These are phyloP conservation scores for Dissophora ornata DNA, from an alignment of 192 early-diverging fungal species.

Conservation along the genomic window DNA sequence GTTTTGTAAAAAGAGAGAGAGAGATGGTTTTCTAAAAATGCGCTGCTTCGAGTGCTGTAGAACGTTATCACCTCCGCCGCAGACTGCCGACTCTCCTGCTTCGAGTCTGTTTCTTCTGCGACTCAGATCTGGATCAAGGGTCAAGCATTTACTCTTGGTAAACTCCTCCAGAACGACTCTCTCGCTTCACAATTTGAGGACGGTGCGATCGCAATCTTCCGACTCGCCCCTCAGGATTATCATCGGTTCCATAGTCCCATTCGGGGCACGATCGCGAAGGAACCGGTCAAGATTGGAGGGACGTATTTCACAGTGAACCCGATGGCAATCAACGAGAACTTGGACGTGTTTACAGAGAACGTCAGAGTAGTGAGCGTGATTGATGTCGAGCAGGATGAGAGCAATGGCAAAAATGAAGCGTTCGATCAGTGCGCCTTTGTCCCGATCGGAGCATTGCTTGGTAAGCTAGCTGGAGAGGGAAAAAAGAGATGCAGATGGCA, in stretches of 20 bases:
- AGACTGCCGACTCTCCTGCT: constrained; percentile 71
- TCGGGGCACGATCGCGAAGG: constrained; percentile 57
- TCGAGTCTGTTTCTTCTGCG: constrained; percentile 61
- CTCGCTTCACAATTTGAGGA: constrained; percentile 65
- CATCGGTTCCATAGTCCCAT: constrained; percentile 81
- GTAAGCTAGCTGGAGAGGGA: too few species aligned
- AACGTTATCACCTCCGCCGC: constrained; percentile 64
- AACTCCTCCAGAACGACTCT: constrained; percentile 62
- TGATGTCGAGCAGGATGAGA: constrained; percentile 36
- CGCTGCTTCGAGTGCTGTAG: too few species aligned
- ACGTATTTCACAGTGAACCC: constrained; percentile 82
- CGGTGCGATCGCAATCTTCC: constrained; percentile 72
- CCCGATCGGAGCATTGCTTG: constrained; percentile 72
- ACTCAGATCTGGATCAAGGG: constrained; percentile 82
- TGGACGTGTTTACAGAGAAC: constrained; percentile 83
- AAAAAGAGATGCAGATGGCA: too few species aligned
- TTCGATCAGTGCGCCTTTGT: constrained; percentile 70
- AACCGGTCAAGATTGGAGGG: constrained; percentile 63
- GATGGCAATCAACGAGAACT: constrained; percentile 70
- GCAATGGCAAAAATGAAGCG: constrained; percentile 11
- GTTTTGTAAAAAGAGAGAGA: too few species aligned
- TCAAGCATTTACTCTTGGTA: constrained; percentile 66
- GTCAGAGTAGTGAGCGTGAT: constrained; percentile 66
- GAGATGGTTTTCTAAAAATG: too few species aligned
- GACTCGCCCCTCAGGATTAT: constrained; percentile 87